Conservation (phyloP, 2,329 filamentous ascomycete species). For the Setomelanomma holmii region DNA sequence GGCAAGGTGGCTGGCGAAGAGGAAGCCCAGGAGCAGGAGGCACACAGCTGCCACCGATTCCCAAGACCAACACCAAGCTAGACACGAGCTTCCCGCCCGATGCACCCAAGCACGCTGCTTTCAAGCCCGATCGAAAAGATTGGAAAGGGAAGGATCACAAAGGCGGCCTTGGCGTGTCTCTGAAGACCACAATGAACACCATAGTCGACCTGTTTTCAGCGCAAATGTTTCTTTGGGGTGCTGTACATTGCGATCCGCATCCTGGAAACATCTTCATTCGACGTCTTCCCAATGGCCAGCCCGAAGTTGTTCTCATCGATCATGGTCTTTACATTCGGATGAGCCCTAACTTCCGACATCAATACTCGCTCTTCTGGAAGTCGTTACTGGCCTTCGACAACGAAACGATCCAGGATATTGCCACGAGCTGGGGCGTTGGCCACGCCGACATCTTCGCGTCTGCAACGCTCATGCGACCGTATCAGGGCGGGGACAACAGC, state of each 20-base stretch:
- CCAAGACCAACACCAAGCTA: slow-evolving; percentile 42
- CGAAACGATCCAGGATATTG: slow-evolving; percentile 74
- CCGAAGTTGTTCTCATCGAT: slow-evolving; percentile 94
- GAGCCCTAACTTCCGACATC: slow-evolving; percentile 78
- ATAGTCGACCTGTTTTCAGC: slow-evolving; percentile 97
- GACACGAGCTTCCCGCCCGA: slow-evolving; percentile 39
- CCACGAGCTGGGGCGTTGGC: slow-evolving; percentile 82
- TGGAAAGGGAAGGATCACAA: slow-evolving; percentile 77
- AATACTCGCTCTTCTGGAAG: slow-evolving; percentile 94
- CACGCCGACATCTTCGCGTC: slow-evolving; percentile 91
- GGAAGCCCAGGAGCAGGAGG: slow-evolving; percentile 82
- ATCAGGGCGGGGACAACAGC: slow-evolving; percentile 79
- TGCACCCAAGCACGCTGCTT: slow-evolving; percentile 57
- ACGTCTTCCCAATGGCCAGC: slow-evolving; percentile 77
- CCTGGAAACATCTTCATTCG: slow-evolving; percentile 97
- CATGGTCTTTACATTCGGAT: slow-evolving; percentile 96
- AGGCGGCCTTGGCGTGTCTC: slow-evolving; percentile 82
- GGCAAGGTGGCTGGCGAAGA: slow-evolving; percentile 77
- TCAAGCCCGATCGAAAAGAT: slow-evolving; percentile 81
- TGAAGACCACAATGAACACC: slow-evolving; percentile 91
- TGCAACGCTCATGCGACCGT: slow-evolving; percentile 87
- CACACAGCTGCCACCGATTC: slow-evolving; percentile 61
- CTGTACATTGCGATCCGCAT: slow-evolving; percentile 95
- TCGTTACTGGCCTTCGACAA: slow-evolving; percentile 94
- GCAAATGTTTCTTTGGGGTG: slow-evolving; percentile 97